Base-by-base conservation (phyloP, 805 yeast genomes). In the Clavispora asparagi region DNA sequence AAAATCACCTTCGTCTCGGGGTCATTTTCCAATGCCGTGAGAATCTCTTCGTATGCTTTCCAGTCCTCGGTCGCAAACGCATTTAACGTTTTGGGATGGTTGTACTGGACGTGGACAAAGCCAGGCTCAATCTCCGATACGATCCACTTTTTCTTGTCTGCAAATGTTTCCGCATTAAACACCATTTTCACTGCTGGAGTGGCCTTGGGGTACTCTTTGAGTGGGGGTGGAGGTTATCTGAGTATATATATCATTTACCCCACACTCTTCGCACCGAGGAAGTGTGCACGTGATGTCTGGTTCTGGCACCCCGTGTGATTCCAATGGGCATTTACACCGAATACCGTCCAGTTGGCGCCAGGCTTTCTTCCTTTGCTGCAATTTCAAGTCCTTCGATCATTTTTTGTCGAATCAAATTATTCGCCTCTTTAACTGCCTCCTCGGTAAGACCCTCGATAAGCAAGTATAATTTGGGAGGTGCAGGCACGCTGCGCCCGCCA, bases 361-460 rank as follows among this genome's bases (percentile, higher is more conserved):
- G 68, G 14, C 66, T 59, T 11, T 76, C 77, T 43, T 73, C 75
- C 41, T 67, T 66, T 14, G 73, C 70, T 5, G 78, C 77, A 41
- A 69, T 66, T 49, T 74, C 77, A 17, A 83, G 63, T 2, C 85
- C 89, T 48, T 74, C 80, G 7, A 79, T 67, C 56, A 83, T 78
- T 37, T 72, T 67, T 35, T 73, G 75, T 43, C 81, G 77, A 31
- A 86, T 68, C 49, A 81, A 56, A 17, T 70, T 74, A 45, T 83
- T 81, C 1, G 91, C 89, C 38, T 74, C 70, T 35, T 68, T 62
- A 2, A 89, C 85, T 7, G 81, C 72, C 13, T 66, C 62, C 43
- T 82, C 85, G 7, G 78, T 78, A 13, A 75, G 76, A 2, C 92
- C 90, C 62, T 92, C 98, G 29, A 92, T 80, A 19, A 86, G 70